Evolutionary conservation across 257 asterid genomes (phyloP).

Genomic region (Fraxinus quadrangulata): DNA sequence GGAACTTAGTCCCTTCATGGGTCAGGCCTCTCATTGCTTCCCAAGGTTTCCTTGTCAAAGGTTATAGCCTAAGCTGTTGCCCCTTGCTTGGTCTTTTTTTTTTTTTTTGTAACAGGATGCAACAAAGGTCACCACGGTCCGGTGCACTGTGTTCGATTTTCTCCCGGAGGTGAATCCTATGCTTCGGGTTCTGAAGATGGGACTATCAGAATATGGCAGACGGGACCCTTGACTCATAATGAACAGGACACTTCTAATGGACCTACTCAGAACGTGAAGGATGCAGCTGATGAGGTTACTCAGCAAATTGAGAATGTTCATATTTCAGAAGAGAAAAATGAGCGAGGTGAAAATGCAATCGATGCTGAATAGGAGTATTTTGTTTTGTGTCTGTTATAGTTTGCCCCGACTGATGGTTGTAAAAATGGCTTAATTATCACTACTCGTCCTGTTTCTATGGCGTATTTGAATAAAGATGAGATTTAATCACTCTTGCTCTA

Average conservation of each 20-base stretch:
- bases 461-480: conserved; percentile 26
- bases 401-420: conserved; percentile 28
- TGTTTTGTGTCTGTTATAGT: conserved; percentile 25
- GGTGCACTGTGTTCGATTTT: conserved; percentile 88
- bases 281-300: conserved; percentile 49
- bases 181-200: conserved; percentile 98
- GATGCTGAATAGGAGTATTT: conserved; percentile 29
- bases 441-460: conserved; percentile 13
- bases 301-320: conserved; percentile 55
- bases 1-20: not conserved
- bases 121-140: conserved; percentile 99
- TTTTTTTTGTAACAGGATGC: conserved; percentile 55
- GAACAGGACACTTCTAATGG: conserved; percentile 52
- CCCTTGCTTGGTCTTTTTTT: not conserved
- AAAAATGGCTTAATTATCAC: conserved; percentile 27
- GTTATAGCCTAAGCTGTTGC: not conserved
- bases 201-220: conserved; percentile 92
- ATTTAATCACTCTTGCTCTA: conserved; percentile 4
- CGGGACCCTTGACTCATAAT: conserved; percentile 46
- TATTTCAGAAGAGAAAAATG: conserved; percentile 38
- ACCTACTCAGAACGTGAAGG: conserved; percentile 39
- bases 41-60: not conserved
- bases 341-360: conserved; percentile 31
- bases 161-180: conserved; percentile 93
- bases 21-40: not conserved